Evolutionary conservation across 768 basidiomycete genomes (phyloP), one percentile per base, ranked within the genome.

Genomic region (Infundibulicybe gibba): DNA sequence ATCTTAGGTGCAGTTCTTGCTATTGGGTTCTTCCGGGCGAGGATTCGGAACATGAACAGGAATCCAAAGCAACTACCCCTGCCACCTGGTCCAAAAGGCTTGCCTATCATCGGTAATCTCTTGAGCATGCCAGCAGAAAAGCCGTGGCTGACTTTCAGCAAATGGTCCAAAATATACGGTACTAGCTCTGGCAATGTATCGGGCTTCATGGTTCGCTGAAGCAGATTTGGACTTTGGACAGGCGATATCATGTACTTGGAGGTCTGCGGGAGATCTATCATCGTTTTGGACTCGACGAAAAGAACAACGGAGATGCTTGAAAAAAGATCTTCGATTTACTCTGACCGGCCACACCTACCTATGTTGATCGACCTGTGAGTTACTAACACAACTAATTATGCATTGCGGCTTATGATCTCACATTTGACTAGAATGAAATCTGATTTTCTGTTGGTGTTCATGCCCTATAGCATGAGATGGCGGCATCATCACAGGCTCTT

Each of bases 381-480:
- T 3, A 8, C 25, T 8, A 25, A 8, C 8, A 25, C 3, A 25
- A 8, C 25, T 25, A 3, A 25, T n/a, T n/a, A n/a, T n/a, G n/a
- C 3, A 25, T 8, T 3, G 35, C 10, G n/a, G 17, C 10, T 6
- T n/a, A 14, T 38, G 4, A 38, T 14, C 17, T 19, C 6, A 14
- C 10, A 10, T 38, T 14, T 19, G 17, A 10, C 35, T 44, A 71
- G 68, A 12, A 62, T 63, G 57, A 66, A 61, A 5, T 69, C 60
- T 63, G 53, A 61, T 21, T 66, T 62, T 43, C 60, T 57, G 47
- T 17, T 60, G 5, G 60, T 41, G 1, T 25, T 68, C 4, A 61
- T 64, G 53, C 54, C 50, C 15, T 64, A 69, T 30, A 60, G 58
- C 1, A 52, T 61, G 1, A 32, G 33, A 41, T 70, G 68, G 70